phyloP scores from a whole-genome alignment of 2,329 filamentous ascomycete species.

The Microdochium paspali region DNA sequence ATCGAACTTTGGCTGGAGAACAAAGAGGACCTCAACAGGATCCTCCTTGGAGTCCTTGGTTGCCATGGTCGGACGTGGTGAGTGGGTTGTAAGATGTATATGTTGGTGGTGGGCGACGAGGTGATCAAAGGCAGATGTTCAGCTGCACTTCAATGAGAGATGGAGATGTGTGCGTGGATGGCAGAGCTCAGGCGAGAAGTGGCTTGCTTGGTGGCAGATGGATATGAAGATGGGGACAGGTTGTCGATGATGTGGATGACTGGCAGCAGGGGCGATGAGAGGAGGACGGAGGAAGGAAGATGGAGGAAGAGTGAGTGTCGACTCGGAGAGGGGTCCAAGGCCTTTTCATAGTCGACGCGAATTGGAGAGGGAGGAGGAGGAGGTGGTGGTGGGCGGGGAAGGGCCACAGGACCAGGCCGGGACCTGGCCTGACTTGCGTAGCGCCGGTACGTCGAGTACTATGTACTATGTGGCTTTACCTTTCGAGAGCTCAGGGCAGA shows the following conservation, averaged over 20 bases:
- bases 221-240: not conserved
- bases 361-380: not conserved
- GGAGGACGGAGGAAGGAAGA: constrained; percentile 7
- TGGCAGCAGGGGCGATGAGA: constrained; percentile 4
- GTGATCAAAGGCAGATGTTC: not conserved
- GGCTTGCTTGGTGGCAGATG: not conserved
- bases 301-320: constrained; percentile 2
- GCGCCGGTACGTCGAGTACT: too few relatives aligned
- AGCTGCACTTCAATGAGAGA: not conserved
- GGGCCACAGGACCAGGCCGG: not conserved
- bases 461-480: too few relatives aligned
- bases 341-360: not conserved
- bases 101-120: not conserved
- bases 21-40: constrained; percentile 51
- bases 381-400: not conserved
- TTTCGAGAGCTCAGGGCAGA: too few relatives aligned
- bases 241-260: not conserved
- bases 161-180: not conserved
- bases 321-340: constrained; percentile 7
- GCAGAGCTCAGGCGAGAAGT: too few relatives aligned
- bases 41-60: constrained; percentile 42
- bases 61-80: constrained; percentile 32
- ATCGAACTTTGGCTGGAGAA: constrained; percentile 50
- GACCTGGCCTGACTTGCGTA: not conserved
- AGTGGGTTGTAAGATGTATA: not conserved